These are phyloP conservation scores for Cytauxzoon felis DNA, from an alignment of 169 alveolate species.

Conservation along the genomic window DNA sequence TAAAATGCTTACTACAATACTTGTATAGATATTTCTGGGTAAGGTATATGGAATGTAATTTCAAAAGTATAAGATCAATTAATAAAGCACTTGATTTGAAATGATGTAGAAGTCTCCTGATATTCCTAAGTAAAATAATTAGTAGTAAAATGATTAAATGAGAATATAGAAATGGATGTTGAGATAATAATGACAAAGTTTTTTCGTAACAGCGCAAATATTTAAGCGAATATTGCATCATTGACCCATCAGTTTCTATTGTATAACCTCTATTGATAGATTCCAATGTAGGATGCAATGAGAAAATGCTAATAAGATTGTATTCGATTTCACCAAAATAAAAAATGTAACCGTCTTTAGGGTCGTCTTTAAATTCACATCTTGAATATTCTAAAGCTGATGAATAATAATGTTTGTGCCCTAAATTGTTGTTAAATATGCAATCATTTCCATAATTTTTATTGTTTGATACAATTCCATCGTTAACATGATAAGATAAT, in stretches of 20 bases:
- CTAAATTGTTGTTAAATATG: too few species aligned
- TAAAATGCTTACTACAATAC: neutral
- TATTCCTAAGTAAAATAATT: conserved; percentile 31
- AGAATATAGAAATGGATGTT: conserved; percentile 6
- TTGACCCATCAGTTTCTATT: conserved; percentile 8
- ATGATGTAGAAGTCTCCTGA: conserved; percentile 19
- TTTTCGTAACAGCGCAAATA: conserved; percentile 26
- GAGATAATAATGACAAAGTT: conserved; percentile 18
- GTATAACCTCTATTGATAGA: neutral
- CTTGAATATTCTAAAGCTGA: too few species aligned
- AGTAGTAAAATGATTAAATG: conserved; percentile 20
- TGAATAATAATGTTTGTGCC: too few species aligned
- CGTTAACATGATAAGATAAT: too few species aligned
- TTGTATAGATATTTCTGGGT: conserved; percentile 29
- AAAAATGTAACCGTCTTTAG: too few species aligned
- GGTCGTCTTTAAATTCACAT: too few species aligned
- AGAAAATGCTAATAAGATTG: too few species aligned
- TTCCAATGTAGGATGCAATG: conserved; percentile 24
- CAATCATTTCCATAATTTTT: too few species aligned
- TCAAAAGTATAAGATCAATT: conserved; percentile 26
- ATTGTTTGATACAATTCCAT: too few species aligned
- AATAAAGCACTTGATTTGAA: conserved; percentile 6
- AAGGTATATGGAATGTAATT: conserved; percentile 24
- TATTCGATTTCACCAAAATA: too few species aligned
- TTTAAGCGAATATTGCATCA: neutral